Evolutionary conservation across 2,329 filamentous ascomycete genomes (phyloP).

Genomic region (Tolypocladium cylindrosporum): DNA sequence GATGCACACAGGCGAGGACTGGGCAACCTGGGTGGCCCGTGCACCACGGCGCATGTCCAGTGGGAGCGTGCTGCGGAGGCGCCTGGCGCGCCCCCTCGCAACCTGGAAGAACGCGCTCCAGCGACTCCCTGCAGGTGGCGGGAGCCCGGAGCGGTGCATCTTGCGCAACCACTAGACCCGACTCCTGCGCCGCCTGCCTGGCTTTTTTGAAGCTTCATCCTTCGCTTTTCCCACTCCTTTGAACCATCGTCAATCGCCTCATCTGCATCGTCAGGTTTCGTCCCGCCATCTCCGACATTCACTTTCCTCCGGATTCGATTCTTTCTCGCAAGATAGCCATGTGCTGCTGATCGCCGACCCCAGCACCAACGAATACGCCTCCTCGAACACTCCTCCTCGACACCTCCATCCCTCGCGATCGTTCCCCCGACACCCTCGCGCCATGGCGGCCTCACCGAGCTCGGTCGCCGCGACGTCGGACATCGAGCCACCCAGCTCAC

Average conservation of each 20-base stretch:
- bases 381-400: not conserved
- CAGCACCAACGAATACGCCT: not conserved
- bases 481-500: conserved; percentile 35
- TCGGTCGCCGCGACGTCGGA: conserved; percentile 33
- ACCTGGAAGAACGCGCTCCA: not conserved
- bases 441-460: conserved; percentile 30
- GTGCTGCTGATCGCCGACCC: not conserved
- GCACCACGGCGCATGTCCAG: too few species aligned
- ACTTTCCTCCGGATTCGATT: not conserved
- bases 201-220: not conserved
- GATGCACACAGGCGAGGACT: not conserved
- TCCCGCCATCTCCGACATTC: not conserved
- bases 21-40: not conserved
- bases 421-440: not conserved
- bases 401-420: not conserved
- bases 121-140: conserved; percentile 1
- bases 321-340: not conserved
- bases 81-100: not conserved
- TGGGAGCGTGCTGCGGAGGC: not conserved
- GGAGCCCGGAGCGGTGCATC: not conserved
- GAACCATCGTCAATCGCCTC: not conserved
- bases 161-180: not conserved
- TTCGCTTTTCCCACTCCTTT: not conserved
- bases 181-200: not conserved
- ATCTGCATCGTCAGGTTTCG: not conserved